Evolutionary conservation across 148 eudicot genomes (phyloP).

Genomic region (Vaccinium corymbosum): DNA sequence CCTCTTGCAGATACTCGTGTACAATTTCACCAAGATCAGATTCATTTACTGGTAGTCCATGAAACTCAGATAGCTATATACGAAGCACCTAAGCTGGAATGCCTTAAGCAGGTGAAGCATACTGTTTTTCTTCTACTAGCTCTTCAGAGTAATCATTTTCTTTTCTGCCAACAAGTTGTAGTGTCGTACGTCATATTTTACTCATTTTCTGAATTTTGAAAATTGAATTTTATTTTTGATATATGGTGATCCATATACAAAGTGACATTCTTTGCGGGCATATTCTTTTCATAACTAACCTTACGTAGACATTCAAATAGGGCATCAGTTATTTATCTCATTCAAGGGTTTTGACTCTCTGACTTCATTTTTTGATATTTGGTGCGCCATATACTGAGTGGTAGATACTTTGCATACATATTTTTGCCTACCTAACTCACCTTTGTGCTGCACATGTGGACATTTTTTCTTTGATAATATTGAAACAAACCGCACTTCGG

Average conservation of each 20-base stretch:
- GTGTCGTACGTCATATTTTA: neutral
- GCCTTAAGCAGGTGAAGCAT: slow-evolving; percentile 61
- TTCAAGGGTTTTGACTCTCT: neutral
- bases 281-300: neutral
- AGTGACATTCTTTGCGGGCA: neutral
- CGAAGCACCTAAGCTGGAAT: slow-evolving; percentile 79
- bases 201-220: neutral
- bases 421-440: neutral
- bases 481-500: neutral
- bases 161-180: neutral
- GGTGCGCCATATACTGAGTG: neutral
- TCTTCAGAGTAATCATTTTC: neutral
- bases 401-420: neutral
- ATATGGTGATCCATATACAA: neutral
- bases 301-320: neutral
- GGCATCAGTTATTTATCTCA: neutral
- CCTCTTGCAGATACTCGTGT: slow-evolving; percentile 77
- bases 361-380: neutral
- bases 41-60: slow-evolving; percentile 74
- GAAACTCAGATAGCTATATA: slow-evolving; percentile 90
- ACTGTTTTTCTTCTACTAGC: neutral
- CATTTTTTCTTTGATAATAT: neutral
- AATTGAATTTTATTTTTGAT: neutral
- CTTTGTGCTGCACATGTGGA: neutral
- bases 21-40: slow-evolving; percentile 90